Evolutionary conservation across 2,329 filamentous ascomycete species (phyloP), one percentile per base, ranked within the genome.

Genomic region (Ceratocystis colombiana): DNA sequence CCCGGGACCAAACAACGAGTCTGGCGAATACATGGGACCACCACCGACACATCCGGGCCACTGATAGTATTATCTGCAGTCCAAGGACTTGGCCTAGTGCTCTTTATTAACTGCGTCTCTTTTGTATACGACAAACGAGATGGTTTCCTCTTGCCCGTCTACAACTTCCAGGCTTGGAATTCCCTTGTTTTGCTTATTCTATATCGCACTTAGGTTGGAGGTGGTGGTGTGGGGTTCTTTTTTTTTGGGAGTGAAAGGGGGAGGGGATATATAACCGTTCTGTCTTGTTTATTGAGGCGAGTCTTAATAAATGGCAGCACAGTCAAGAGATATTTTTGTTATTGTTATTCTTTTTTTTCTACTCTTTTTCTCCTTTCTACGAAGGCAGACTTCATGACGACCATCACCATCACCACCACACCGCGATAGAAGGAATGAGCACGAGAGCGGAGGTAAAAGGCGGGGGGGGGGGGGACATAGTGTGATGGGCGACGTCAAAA

Each of bases 1-100:
- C 6, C 53, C 53, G 5, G 53, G 53, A 33, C 53, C 53, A 33
- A 33, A n/a, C 53, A 57, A 57, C 53, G 53, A 59, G 28, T 30
- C 53, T 2, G 37, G 17, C 28, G 53, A 59, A 25, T 59, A 33
- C 28, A 25, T 59, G n/a, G 53, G 53, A 17, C 53, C 53, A 59
- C 28, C 53, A n/a, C 5, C 25, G 33, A 25, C 53, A 37, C 53
- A 59, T 37, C 53, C 53, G 17, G 53, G 53, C 1, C 53, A 59
- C 53, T 59, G 53, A 59, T 50, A 5, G 55, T 6, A 15, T n/a
- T n/a, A 22, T 45, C 7, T 46, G 10, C 41, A 5, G 30, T 48
- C 22, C 3, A 12, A 37, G 8, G 8, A 12, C 33, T 37, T 37
- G 33, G 3, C 10, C 8, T 46, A 2, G 12, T 46, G 2, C 17